Conservation (phyloP, 1,284 basidiomycete genomes). For the Hortiboletus rubellus region DNA sequence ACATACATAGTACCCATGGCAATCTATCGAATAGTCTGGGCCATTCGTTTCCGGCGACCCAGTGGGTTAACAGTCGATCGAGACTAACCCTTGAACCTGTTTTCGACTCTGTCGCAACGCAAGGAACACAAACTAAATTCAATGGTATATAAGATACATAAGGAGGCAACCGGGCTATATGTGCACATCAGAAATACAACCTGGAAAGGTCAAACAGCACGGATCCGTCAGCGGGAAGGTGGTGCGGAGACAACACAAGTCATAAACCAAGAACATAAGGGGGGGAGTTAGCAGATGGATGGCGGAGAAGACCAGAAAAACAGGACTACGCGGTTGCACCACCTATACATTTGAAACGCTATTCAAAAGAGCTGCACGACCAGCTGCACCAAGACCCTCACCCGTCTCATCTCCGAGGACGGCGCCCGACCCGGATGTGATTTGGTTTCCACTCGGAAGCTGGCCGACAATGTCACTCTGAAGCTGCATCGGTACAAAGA, state of each 20-base stretch:
- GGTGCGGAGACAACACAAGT: background rate
- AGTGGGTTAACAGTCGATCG: too few relatives aligned
- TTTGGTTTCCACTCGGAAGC: constrained; percentile 33
- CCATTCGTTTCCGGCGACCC: too few relatives aligned
- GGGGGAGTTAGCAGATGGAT: background rate
- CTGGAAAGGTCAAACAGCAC: background rate
- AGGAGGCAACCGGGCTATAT: background rate
- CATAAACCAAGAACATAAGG: background rate
- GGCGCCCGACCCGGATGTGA: constrained; percentile 39
- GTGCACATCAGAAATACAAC: constrained; percentile 20
- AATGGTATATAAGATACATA: constrained; percentile 20
- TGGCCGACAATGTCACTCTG: constrained; percentile 69
- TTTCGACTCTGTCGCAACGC: background rate
- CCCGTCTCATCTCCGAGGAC: constrained; percentile 44
- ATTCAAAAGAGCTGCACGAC: constrained; percentile 56
- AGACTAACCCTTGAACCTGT: too few relatives aligned
- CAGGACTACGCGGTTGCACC: background rate
- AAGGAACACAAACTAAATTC: constrained; percentile 4
- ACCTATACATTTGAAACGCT: constrained; percentile 47
- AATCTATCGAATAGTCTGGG: constrained; percentile 7
- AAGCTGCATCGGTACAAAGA: constrained; percentile 93
- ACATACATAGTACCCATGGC: constrained; percentile 8
- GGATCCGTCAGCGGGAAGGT: background rate
- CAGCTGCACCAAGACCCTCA: constrained; percentile 44
- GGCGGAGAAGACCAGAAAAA: background rate